Evolutionary conservation across 2,329 filamentous ascomycete genomes (phyloP).

Genomic region (Mariannaea elegans): DNA sequence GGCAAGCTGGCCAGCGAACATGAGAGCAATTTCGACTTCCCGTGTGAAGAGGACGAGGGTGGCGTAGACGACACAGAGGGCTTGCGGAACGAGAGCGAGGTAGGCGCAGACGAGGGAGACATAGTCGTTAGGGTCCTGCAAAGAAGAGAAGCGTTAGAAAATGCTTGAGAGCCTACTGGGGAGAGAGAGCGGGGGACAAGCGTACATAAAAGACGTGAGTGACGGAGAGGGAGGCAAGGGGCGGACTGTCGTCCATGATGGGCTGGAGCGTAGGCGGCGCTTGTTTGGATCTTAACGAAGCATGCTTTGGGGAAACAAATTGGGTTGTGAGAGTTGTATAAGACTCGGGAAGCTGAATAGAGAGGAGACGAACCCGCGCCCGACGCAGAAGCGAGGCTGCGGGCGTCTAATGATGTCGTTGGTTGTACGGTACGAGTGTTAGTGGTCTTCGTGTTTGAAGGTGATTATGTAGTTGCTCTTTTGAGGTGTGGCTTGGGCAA

Average conservation of each 20-base stretch:
- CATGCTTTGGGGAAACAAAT: conserved; percentile 20
- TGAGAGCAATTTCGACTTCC: conserved; percentile 86
- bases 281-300: conserved; percentile 5
- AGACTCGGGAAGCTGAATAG: not conserved
- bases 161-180: not conserved
- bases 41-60: conserved; percentile 91
- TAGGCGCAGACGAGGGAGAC: conserved; percentile 90
- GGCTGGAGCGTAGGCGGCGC: no score
- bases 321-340: not conserved
- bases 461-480: not conserved
- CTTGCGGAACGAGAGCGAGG: conserved; percentile 93
- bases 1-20: conserved; percentile 90
- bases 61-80: conserved; percentile 87
- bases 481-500: not conserved
- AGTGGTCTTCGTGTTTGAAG: no score
- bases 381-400: conserved; percentile 1
- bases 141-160: conserved; percentile 3
- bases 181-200: not conserved
- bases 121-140: conserved; percentile 83
- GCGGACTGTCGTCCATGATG: conserved; percentile 47
- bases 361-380: conserved; percentile 8
- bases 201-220: conserved; percentile 95
- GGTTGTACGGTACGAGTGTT: no score
- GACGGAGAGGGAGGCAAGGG: conserved; percentile 88
- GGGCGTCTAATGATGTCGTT: not conserved